Evolutionary conservation across 768 basidiomycete genomes (phyloP).

Genomic region (Hebeloma cylindrosporum): DNA sequence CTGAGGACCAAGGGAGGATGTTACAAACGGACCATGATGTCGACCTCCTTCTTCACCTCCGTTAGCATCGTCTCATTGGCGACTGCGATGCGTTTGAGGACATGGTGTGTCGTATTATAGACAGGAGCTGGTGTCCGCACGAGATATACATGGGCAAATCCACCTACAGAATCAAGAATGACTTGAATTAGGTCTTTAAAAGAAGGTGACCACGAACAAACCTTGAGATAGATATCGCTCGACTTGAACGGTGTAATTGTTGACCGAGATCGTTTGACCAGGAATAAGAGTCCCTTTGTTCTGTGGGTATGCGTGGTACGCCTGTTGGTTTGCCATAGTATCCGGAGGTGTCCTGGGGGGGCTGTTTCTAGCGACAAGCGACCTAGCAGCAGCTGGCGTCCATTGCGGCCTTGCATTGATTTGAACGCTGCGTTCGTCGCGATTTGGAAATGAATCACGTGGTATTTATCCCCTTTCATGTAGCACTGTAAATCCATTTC

Average conservation of each 20-base stretch:
- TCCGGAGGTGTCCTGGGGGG: conserved; percentile 5
- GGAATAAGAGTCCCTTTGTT: conserved; percentile 72
- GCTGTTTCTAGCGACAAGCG: conserved; percentile 3
- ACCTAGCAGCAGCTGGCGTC: conserved; percentile 15
- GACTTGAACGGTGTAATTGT: conserved; percentile 87
- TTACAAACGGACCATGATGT: conserved; percentile 81
- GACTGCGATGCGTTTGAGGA: conserved; percentile 95
- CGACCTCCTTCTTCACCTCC: conserved; percentile 96
- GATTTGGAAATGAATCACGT: conserved; percentile 27
- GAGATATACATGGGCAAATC: conserved; percentile 97
- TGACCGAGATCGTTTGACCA: conserved; percentile 88
- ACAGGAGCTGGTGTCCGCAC: conserved; percentile 85
- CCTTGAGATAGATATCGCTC: conserved; percentile 97
- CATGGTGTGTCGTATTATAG: conserved; percentile 91
- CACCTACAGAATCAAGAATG: conserved; percentile 56
- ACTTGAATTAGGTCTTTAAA: conserved; percentile 8
- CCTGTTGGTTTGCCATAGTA: conserved; percentile 53
- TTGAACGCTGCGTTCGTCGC: conserved; percentile 14
- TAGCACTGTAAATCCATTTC: too few species aligned
- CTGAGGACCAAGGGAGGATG: conserved; percentile 5
- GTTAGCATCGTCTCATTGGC: conserved; percentile 85
- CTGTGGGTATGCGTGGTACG: conserved; percentile 46
- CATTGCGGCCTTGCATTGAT: conserved; percentile 22
- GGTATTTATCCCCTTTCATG: conserved; percentile 14
- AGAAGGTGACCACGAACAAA: conserved; percentile 37